Evolutionary conservation across 768 basidiomycete genomes (phyloP), one percentile per base, ranked within the genome.

Genomic region (Mycena albidolilacea): DNA sequence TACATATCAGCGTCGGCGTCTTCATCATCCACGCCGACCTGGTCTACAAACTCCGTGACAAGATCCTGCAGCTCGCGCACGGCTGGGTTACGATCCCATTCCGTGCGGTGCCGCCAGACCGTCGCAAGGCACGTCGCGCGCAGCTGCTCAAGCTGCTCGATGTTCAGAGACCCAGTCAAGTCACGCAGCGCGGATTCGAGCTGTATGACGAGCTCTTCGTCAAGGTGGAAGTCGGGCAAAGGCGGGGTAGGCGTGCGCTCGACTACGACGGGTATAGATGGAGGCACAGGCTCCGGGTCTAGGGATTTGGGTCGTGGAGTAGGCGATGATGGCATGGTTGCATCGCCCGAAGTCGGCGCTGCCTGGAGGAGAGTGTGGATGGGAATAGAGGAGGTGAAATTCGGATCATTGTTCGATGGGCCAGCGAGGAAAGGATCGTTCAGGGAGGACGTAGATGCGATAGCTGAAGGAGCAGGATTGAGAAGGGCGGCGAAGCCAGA

Each of bases 81-180:
- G 63, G 97, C 84, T 7, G 78, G 81, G 76, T 90, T 88, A 58
- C 97, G 87, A 78, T 98, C 89, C 98, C 98, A 99, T 43, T 93
- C 93, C 14, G 85, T 84, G 44, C 97, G 84, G 73, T 90, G 91
- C 38, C 90, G 85, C 97, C 97, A 99, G n/a, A 98, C 87, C 62
- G 85, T 85, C 52, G 91, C 90, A 35, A 97, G 88, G 76, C 91
- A 93, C 3, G 89, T 90, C 9, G 98, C 97, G 7, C 98, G 90
- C 7, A 99, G 87, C 81, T 99, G 97, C 80, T 99, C 98, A 7
- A 99, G 88, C 79, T 97, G 91, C 79, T 99, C 98, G 62, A 98
- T 87, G 35, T 86, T 94, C 54, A 98, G 84, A 0, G 78, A 79
- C 7, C 72, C 79, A 1, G 97, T 98, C 57, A 79, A 79, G 19